A percentile compares a stretch with the other conserved stretches of the same genome.
phyloP scores from a whole-genome alignment of 345 rosid genomes.

The Lumnitzera racemosa region DNA sequence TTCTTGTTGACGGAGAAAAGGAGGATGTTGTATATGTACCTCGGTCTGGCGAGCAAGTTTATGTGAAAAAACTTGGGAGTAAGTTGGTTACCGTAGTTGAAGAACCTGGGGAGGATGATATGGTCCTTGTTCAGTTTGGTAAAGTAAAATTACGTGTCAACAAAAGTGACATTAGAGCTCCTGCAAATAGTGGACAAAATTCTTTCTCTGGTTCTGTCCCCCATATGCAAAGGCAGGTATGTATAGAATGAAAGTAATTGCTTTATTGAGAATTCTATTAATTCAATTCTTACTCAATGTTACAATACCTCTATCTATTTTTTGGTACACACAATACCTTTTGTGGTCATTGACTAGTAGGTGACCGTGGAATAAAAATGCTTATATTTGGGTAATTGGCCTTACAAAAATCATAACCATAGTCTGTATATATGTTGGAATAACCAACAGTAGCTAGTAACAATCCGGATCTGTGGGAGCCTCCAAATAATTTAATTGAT shows the following conservation, averaged over 20 bases:
- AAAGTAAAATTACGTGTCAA: constrained; percentile 69
- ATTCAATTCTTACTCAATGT: too few relatives aligned
- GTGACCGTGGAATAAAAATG: too few relatives aligned
- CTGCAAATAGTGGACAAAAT: constrained; percentile 21
- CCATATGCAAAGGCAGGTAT: constrained; percentile 46
- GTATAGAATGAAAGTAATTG: neutral
- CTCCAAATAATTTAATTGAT: too few relatives aligned
- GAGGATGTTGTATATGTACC: constrained; percentile 37
- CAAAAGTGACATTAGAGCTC: constrained; percentile 45
- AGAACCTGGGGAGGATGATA: constrained; percentile 55
- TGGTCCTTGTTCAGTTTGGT: constrained; percentile 69
- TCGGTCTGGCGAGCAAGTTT: constrained; percentile 64
- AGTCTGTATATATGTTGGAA: too few relatives aligned
- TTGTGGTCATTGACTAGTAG: too few relatives aligned
- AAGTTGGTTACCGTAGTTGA: constrained; percentile 74
- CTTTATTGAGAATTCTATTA: too few relatives aligned
- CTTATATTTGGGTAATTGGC: too few relatives aligned
- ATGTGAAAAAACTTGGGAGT: constrained; percentile 58
- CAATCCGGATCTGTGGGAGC: too few relatives aligned
- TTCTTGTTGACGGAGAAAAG: constrained; percentile 22
- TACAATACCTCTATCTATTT: neutral
- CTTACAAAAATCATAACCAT: too few relatives aligned
- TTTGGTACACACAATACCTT: neutral
- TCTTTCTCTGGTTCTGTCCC: constrained; percentile 18
- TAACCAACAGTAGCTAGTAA: too few relatives aligned